phyloP scores from a whole-genome alignment of 352 stramenopile genomes.

The Peronospora destructor region DNA sequence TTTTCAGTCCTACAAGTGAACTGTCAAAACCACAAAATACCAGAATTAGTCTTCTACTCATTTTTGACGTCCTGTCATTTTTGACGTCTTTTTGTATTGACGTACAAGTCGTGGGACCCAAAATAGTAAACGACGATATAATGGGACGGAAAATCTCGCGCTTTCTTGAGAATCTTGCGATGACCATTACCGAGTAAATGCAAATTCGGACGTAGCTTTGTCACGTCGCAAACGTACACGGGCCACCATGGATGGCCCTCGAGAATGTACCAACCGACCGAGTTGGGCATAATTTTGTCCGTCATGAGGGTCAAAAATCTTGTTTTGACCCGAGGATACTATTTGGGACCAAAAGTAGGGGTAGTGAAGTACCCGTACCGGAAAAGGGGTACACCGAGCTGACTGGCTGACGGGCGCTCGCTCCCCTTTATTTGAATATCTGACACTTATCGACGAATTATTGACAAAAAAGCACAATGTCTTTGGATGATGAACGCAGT shows the following conservation, averaged over 20 bases:
- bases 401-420: conserved; percentile 1
- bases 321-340: no score
- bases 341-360: neutral
- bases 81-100: conserved; percentile 1
- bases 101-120: conserved; percentile 77
- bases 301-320: conserved; percentile 1
- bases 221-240: conserved; percentile 78
- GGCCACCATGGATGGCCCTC: conserved; percentile 84
- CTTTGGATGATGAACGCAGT: conserved; percentile 35
- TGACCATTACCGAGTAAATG: conserved; percentile 64
- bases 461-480: conserved; percentile 33
- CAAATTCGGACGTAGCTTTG: conserved; percentile 62
- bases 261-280: conserved; percentile 80
- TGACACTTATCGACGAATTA: conserved; percentile 5
- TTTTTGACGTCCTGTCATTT: neutral
- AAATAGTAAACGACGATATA: conserved; percentile 84
- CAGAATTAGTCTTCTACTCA: neutral
- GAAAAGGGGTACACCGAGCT: neutral
- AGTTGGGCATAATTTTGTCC: conserved; percentile 44
- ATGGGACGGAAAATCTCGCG: conserved; percentile 59
- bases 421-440: conserved; percentile 9
- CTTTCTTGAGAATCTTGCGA: conserved; percentile 61
- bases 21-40: conserved; percentile 11
- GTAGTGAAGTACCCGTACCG: neutral
- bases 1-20: conserved; percentile 53